Base-by-base conservation (phyloP, 257 asterid species). In the Solanum chilense region DNA sequence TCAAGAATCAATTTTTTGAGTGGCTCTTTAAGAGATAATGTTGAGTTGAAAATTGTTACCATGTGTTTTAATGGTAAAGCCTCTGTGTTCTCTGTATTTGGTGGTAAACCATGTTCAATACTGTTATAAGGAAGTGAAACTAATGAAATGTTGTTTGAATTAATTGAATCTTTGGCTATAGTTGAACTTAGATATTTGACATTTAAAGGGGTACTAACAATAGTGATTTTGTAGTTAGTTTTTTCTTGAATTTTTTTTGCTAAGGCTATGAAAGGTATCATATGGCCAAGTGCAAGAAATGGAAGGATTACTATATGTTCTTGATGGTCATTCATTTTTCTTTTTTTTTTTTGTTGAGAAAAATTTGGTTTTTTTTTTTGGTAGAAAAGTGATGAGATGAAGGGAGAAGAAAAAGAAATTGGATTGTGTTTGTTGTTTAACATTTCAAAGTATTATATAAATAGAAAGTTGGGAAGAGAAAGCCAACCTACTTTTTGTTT, bases 51-150 rank as follows among this genome's bases (percentile, higher is more conserved):
- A 49, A 97, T 92, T 74, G 56, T 73, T 1, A 91, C 31, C 41
- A 97, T 68, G 45, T 87, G 91, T 86, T 78, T 7, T 31, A 95
- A 91, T 18, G 98, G 89, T 18, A 97, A 33, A 29, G 93, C 85
- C 71, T 95, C 99, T 0, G 98, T 92, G 92, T 95, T 97, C 90
- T 97, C 98, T 6, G 92, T 88, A 80, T 93, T 88, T 0, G 97
- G 96, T 3, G 98, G 98, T 87, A 97, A 93, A 70, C 93, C 94
- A 74, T 94, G 95, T 12, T 91, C 90, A 47, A 27, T 6, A 69
- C 93, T 83, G 87, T 91, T 86, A 89, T 92, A 94, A 8, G 96
- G 95, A 47, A 97, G 98, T 25, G 91, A 78, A 33, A 62, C 88
- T 25, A 95, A 31, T 23, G 89, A 90, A 81, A 96, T 92, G 7